Conservation (phyloP, 352 stramenopile genomes). For the Pelagophyceae sp. region DNA sequence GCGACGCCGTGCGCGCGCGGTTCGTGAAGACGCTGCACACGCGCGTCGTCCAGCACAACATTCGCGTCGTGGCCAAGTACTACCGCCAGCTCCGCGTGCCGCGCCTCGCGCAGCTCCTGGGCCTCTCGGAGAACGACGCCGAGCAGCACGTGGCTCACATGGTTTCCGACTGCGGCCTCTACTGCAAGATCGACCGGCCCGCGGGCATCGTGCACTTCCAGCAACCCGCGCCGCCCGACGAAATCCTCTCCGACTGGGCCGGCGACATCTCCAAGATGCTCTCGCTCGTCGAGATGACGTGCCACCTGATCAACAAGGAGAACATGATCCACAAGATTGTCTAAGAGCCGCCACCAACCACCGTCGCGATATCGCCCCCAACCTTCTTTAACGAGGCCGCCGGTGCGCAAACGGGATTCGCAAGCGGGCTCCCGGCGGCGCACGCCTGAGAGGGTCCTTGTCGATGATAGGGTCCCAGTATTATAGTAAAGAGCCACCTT, state of each 20-base stretch:
- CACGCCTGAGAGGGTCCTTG: too few relatives aligned
- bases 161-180: not conserved
- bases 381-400: too few relatives aligned
- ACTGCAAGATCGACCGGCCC: slow-evolving; percentile 80
- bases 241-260: slow-evolving; percentile 89
- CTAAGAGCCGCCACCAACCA: too few relatives aligned
- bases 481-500: too few relatives aligned
- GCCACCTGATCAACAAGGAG: slow-evolving; percentile 97
- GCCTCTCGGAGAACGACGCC: slow-evolving; percentile 65
- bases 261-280: slow-evolving; percentile 89
- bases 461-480: too few relatives aligned
- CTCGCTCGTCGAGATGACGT: slow-evolving; percentile 89
- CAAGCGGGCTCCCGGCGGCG: too few relatives aligned
- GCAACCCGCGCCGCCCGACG: slow-evolving; percentile 71
- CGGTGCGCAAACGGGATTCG: too few relatives aligned
- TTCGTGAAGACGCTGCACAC: slow-evolving; percentile 78
- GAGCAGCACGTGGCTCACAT: slow-evolving; percentile 35
- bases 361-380: too few relatives aligned
- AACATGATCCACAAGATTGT: slow-evolving; percentile 84
- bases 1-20: slow-evolving; percentile 49
- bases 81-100: slow-evolving; percentile 85
- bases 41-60: slow-evolving; percentile 93
- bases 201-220: slow-evolving; percentile 88
- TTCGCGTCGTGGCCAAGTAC: slow-evolving; percentile 81
- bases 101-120: slow-evolving; percentile 84